These are phyloP conservation scores for Solanum megistacrolobum DNA, from an alignment of 257 asterid genomes.

Conservation along the genomic window DNA sequence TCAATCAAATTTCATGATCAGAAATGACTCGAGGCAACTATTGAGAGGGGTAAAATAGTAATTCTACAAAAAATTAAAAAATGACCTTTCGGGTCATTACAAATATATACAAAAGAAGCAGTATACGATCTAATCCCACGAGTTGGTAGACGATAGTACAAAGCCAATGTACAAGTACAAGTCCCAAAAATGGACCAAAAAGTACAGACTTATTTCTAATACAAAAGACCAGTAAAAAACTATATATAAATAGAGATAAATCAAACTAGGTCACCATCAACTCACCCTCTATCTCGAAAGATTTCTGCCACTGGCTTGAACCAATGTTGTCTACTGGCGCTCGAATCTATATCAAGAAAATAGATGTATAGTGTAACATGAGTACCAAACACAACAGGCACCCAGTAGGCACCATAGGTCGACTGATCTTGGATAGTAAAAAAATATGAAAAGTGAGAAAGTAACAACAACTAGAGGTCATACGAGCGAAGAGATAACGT, in stretches of 20 bases:
- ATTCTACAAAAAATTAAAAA: too few species aligned
- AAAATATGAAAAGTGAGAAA: not conserved
- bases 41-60: not conserved
- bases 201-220: too few species aligned
- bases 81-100: not conserved
- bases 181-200: not conserved
- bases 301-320: not conserved
- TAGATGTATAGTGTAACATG: not conserved
- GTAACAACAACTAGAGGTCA: not conserved
- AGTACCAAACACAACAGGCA: not conserved
- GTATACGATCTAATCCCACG: not conserved
- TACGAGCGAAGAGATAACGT: not conserved
- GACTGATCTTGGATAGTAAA: not conserved
- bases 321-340: not conserved
- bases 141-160: not conserved
- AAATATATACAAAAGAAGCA: too few species aligned
- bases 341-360: not conserved
- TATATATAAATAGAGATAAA: too few species aligned
- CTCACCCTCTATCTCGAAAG: not conserved
- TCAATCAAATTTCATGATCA: not conserved
- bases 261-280: not conserved
- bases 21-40: not conserved
- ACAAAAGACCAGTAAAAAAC: not conserved
- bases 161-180: not conserved
- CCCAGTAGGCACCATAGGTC: not conserved